Evolutionary conservation across 2,329 filamentous ascomycete genomes (phyloP), one percentile per base, ranked within the genome.

Genomic region (Colletotrichum truncatum): DNA sequence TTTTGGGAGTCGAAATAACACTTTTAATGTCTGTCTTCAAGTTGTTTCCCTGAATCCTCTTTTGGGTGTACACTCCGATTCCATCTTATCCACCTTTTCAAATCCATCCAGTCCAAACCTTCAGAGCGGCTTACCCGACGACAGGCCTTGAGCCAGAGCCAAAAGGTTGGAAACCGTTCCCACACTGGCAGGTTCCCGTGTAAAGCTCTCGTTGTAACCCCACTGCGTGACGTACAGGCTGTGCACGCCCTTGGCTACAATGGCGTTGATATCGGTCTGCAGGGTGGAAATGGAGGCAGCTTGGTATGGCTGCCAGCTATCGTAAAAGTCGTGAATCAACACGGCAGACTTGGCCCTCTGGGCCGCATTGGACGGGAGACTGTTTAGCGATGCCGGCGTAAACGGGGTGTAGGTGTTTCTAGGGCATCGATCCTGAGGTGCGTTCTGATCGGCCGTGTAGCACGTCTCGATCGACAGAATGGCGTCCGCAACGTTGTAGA

Each of bases 121-220:
- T 58, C 12, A 59, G 14, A 59, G 6, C 6, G 34, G 14, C 12
- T n/a, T 18, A 4, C 55, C 32, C 2, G 55, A 58, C 2, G 25
- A n/a, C 3, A 60, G 10, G 12, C 56, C 25, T 2, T 59, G 34
- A n/a, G 56, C 56, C 16, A 52, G 26, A 10, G 56, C 56, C 34
- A 59, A 21, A n/a, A 53, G 23, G 5, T 60, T 60, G 1, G 34
- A 43, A 6, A 60, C 36, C 1, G 36, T 60, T 4, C 46, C 56
- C 1, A 53, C 46, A 26, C 36, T 60, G 7, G 56, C 56, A 9
- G 46, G 56, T 18, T 53, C 56, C 1, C 46, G 46, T 8, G 56
- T 60, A 10, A 53, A 53, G 46, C 36, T 53, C 46, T 60, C 56
- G 8, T 60, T 60, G 1, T 60, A 60, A 2, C 46, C 56, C 56